Percentiles rank a stretch among this genome's conserved stretches.
Conservation (phyloP, 1,284 basidiomycete species). For the Sanghuangporus sanghuang region DNA sequence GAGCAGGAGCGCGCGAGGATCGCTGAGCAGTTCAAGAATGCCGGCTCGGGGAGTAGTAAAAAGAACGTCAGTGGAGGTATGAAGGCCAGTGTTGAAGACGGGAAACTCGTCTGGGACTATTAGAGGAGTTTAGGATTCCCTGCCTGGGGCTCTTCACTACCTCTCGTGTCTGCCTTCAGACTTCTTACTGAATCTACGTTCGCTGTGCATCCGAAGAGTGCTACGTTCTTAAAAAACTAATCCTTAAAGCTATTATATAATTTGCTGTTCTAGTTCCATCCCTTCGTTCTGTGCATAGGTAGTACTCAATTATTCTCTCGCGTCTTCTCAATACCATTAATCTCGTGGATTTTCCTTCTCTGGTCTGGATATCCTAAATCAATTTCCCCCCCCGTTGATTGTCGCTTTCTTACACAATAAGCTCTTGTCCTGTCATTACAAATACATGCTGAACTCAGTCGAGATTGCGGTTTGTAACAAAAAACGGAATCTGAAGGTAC, state of each 20-base stretch:
- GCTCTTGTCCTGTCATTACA: too few species aligned
- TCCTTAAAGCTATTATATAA: too few species aligned
- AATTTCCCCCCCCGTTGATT: too few species aligned
- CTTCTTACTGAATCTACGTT: neutral
- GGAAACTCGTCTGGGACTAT: conserved; percentile 51
- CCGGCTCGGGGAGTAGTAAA: conserved; percentile 13
- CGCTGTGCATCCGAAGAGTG: neutral
- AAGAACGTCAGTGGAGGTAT: conserved; percentile 48
- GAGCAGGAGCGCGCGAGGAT: conserved; percentile 52
- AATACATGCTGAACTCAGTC: too few species aligned
- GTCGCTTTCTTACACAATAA: too few species aligned
- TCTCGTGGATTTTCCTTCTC: neutral
- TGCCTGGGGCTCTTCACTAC: neutral
- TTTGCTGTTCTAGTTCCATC: too few species aligned
- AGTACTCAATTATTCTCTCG: neutral
- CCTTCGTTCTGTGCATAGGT: too few species aligned
- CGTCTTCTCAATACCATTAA: neutral
- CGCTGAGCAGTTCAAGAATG: conserved; percentile 39
- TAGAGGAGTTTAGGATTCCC: neutral
- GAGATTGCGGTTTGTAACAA: too few species aligned
- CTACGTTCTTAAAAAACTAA: neutral
- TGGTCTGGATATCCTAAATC: neutral
- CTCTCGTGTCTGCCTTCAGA: neutral
- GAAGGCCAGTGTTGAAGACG: conserved; percentile 43
- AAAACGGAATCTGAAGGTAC: too few species aligned